A percentile compares a stretch with the other conserved stretches of the same genome.
Evolutionary conservation across 2,329 filamentous ascomycete genomes (phyloP).

Genomic region (Claviceps sorghi): DNA sequence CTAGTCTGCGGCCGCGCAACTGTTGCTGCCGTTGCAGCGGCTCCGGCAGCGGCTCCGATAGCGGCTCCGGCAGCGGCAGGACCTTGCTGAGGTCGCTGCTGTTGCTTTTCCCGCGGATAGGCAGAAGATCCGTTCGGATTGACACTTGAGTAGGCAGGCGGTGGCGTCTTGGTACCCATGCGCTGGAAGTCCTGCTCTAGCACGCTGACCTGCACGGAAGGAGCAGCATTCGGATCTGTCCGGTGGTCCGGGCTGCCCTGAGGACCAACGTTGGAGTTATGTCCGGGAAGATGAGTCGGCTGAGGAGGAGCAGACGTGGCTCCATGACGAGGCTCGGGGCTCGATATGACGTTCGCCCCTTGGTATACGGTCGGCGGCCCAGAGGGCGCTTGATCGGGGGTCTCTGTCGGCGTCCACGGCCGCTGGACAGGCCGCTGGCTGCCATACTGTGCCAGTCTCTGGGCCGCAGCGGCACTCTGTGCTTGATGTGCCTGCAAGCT

Average conservation of each 20-base stretch:
- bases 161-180: conserved; percentile 69
- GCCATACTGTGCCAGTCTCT: conserved; percentile 67
- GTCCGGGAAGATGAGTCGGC: conserved; percentile 8
- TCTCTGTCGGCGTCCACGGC: conserved; percentile 92
- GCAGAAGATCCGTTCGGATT: conserved; percentile 35
- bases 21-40: conserved; percentile 10
- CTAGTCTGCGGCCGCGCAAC: conserved; percentile 4
- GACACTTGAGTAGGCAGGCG: conserved; percentile 87
- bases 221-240: conserved; percentile 17
- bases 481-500: conserved; percentile 47
- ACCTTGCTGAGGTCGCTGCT: conserved; percentile 38
- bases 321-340: conserved; percentile 26
- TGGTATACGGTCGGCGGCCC: conserved; percentile 87
- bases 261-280: not conserved
- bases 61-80: conserved; percentile 1
- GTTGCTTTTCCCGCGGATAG: conserved; percentile 71
- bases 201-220: conserved; percentile 47
- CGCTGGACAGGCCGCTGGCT: conserved; percentile 28
- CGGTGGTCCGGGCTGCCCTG: not conserved
- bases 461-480: conserved; percentile 66
- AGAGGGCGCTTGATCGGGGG: conserved; percentile 71
- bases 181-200: conserved; percentile 76
- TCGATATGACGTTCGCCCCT: conserved; percentile 57
- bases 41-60: no score
- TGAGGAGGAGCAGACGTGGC: conserved; percentile 30